Base-by-base conservation (phyloP, 495 filamentous ascomycete species). In the Xylaria castorea region DNA sequence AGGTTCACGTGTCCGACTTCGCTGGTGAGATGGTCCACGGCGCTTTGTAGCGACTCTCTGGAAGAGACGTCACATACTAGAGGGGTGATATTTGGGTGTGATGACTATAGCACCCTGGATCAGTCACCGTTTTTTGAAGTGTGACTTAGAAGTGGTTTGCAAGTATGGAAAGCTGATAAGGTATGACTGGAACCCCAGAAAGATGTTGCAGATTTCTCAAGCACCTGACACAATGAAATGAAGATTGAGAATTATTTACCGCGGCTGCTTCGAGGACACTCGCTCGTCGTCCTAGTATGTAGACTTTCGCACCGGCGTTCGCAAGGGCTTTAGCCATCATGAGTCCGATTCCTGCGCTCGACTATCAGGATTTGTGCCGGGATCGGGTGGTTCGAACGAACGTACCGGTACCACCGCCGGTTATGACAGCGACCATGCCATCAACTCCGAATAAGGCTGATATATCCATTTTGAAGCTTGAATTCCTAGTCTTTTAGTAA, bases 231-330 rank as follows among this genome's bases (percentile, higher is more conserved):
- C 50, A 32, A 12, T 30, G 25, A 25, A 30, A 32, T 32, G 53
- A 38, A 22, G 16, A 9, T 61, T 38, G 2, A 61, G 34, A 38
- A 38, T 22, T 22, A n/a, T 63, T 58, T 16, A 57, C 76, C 5
- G 85, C 81, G 36, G 84, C 83, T 38, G 79, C 78, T 32, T 87
- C 75, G 2, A 92, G 85, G 5, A 85, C 77, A 30, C 87, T 84
- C 63, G 81, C 76, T 30, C 90, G 85, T 5, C 92, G 84, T 34
- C 90, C 91, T 55, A 92, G 76, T 74, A 94, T 89, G 83, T 92
- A 94, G 63, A 94, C 87, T 75, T 88, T 90, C 1, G 92, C 91
- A 14, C 92, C 92, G 74, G 91, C 90, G 63, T 75, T 60, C 4
- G 84, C 90, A 9, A 94, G 86, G 40, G 90, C 89, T 66, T 83